Evolutionary conservation across 108 stramenopile species (phyloP), one percentile per base, ranked within the genome.

Genomic region (Aurantiochytrium sp.): DNA sequence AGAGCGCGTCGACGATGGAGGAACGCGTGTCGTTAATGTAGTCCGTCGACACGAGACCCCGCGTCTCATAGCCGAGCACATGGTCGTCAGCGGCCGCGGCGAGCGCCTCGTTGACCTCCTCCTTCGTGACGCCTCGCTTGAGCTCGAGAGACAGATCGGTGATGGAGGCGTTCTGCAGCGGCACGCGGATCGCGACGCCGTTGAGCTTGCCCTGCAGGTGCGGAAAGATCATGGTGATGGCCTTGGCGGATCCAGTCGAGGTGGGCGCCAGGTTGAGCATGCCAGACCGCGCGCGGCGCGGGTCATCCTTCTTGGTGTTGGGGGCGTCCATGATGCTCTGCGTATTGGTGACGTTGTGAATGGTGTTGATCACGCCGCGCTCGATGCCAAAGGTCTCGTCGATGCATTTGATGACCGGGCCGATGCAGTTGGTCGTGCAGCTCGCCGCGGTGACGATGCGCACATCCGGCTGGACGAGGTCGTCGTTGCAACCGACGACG

Each of bases 341-440:
- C 22, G 59, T 55, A 12, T 68, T 55, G 27, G 96, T 97, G 6
- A 97, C 95, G 89, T 96, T 94, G 89, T 98, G 97, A 85, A 97
- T 93, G 37, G 97, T 98, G 27, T 96, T 97, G 88, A 98, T 97
- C 88, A 95, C 96, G 0, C 97, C 96, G 89, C 96, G 96, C 55
- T 90, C 90, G 89, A 98, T 98, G 8, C 95, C 96, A 89, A 97
- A 96, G 55, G 93, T 96, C 88, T 97, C 96, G 86, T 96, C 90
- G 50, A 98, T 94, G 12, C 96, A 96, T 90, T 95, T 95, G 55
- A 97, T 95, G 37, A 97, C 95, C n/a, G 96, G 96, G 48, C 95
- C 96, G 59, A 98, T 90, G 92, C 97, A 98, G 90, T 98, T 98
- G 86, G 97, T 98, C 10, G 97, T 98, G 88, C 97, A 98, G 54